These are phyloP conservation scores for Epithele typhae DNA, from an alignment of 768 basidiomycete species.

Conservation along the genomic window DNA sequence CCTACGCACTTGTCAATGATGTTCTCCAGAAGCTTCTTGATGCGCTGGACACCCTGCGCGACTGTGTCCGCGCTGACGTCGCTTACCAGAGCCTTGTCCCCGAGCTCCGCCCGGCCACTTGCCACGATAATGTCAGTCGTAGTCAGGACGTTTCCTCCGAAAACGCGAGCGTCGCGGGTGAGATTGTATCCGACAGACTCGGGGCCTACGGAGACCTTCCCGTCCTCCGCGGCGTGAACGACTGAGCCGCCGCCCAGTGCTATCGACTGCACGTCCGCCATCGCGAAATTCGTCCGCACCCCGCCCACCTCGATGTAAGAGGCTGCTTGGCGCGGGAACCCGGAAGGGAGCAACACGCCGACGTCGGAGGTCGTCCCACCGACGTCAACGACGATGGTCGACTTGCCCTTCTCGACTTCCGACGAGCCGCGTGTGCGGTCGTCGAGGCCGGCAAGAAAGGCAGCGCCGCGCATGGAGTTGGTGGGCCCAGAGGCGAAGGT, in stretches of 20 bases:
- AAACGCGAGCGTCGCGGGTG: slow-evolving; percentile 44
- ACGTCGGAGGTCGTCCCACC: slow-evolving; percentile 67
- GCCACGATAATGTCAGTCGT: slow-evolving; percentile 57
- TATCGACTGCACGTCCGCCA: slow-evolving; percentile 54
- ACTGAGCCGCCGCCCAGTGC: slow-evolving; percentile 64
- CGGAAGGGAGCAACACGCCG: slow-evolving; percentile 54
- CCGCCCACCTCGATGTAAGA: slow-evolving; percentile 60
- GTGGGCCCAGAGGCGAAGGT: slow-evolving; percentile 51
- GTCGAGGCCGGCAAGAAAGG: slow-evolving; percentile 47
- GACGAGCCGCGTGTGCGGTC: slow-evolving; percentile 7
- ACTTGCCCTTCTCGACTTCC: slow-evolving; percentile 21
- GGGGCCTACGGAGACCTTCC: slow-evolving; percentile 51
- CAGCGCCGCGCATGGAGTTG: slow-evolving; percentile 68
- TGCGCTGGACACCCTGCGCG: slow-evolving; percentile 33
- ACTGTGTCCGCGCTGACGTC: slow-evolving; percentile 22
- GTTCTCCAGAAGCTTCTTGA: slow-evolving; percentile 41
- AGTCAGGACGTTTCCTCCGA: slow-evolving; percentile 55
- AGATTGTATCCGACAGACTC: slow-evolving; percentile 60
- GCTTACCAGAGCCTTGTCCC: slow-evolving; percentile 20
- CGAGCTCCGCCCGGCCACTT: slow-evolving; percentile 22
- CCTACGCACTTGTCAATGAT: slow-evolving; percentile 39
- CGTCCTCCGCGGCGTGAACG: slow-evolving; percentile 32
- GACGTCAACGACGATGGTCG: slow-evolving; percentile 54
- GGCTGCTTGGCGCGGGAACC: slow-evolving; percentile 60
- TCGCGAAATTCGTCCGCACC: slow-evolving; percentile 56